phyloP scores from a whole-genome alignment of 148 eudicot genomes.

The Rhododendron vialii region DNA sequence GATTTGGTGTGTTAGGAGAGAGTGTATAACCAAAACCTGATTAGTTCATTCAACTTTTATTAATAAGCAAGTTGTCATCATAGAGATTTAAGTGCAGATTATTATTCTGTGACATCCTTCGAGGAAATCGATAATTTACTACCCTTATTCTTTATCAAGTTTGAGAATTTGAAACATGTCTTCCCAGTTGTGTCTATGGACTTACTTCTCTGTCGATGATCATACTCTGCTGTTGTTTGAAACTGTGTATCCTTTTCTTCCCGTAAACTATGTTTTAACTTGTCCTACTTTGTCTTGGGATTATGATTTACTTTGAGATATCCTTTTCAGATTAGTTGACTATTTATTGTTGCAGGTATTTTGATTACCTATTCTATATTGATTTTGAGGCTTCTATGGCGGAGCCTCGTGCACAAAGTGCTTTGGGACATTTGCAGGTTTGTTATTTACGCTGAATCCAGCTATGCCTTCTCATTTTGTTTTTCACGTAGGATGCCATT shows the following conservation, averaged over 20 bases:
- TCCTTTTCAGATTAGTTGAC: not conserved
- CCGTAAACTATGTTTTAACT: not conserved
- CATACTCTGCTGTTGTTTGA: not conserved
- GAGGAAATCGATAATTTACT: not conserved
- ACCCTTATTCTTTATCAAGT: not conserved
- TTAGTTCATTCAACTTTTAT: not conserved
- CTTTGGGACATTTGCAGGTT: conserved; percentile 91
- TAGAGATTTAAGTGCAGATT: not conserved
- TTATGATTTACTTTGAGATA: not conserved
- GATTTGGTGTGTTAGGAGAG: too few relatives aligned
- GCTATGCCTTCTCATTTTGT: not conserved
- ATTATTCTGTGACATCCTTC: not conserved
- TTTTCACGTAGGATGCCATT: not conserved
- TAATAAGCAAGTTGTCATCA: not conserved
- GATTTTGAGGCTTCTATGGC: conserved; percentile 99
- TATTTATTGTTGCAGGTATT: conserved; percentile 47
- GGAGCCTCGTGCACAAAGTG: conserved; percentile 83
- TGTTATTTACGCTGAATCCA: conserved; percentile 9
- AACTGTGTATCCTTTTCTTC: not conserved
- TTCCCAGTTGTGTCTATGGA: not conserved
- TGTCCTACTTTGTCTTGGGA: not conserved
- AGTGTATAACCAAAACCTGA: not conserved
- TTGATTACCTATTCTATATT: conserved; percentile 69
- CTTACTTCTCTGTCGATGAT: not conserved
- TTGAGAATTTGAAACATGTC: not conserved